Evolutionary conservation across 2,329 filamentous ascomycete species (phyloP).

Genomic region (Colletotrichum costaricense): DNA sequence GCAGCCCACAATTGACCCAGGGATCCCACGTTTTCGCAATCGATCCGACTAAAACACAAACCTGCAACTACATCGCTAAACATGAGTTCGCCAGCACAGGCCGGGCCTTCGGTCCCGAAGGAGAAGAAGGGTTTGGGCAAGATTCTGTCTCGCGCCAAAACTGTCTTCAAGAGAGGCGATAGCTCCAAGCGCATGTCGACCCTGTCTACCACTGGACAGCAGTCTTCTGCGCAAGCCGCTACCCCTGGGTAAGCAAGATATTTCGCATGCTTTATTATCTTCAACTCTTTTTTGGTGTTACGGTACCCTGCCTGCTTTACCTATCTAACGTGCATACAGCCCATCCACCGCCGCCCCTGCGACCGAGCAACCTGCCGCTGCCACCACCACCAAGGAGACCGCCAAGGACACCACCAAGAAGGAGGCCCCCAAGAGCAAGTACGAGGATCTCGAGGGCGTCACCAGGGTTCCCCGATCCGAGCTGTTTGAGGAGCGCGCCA

Average conservation of each 20-base stretch:
- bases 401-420: constrained; percentile 36
- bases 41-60: neutral
- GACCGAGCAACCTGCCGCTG: constrained; percentile 10
- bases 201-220: constrained; percentile 22
- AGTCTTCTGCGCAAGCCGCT: constrained; percentile 20
- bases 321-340: constrained; percentile 23
- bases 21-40: constrained; percentile 5
- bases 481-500: constrained; percentile 67
- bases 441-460: constrained; percentile 39
- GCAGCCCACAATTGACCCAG: constrained; percentile 13
- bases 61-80: constrained; percentile 17
- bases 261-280: neutral
- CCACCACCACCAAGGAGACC: constrained; percentile 25
- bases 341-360: constrained; percentile 14
- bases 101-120: constrained; percentile 47
- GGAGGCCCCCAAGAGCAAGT: constrained; percentile 33
- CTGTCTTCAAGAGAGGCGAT: constrained; percentile 59
- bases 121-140: constrained; percentile 61
- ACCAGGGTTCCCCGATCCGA: constrained; percentile 59
- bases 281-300: neutral
- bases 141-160: constrained; percentile 61
- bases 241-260: constrained; percentile 25
- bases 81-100: constrained; percentile 58
- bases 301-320: neutral
- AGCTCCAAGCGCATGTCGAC: constrained; percentile 35